phyloP scores from a whole-genome alignment of 345 rosid genomes.

The Hypericum perforatum region DNA sequence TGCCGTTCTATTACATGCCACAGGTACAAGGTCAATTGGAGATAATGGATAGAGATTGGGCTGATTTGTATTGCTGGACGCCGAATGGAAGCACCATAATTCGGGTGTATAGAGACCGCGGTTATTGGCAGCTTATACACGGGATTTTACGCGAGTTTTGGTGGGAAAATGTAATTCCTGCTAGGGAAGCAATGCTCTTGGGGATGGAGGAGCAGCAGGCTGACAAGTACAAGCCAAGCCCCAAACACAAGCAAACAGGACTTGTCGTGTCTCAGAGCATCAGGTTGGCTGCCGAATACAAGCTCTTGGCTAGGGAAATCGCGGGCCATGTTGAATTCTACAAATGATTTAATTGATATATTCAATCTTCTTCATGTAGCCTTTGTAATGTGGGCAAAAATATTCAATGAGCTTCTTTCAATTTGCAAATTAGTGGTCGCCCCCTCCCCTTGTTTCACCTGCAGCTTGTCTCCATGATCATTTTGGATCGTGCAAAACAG shows the following conservation, averaged over 20 bases:
- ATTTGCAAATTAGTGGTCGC: too few species aligned
- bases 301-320: slow-evolving; percentile 64
- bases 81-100: slow-evolving; percentile 78
- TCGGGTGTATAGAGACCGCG: slow-evolving; percentile 49
- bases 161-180: slow-evolving; percentile 87
- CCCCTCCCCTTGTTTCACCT: too few species aligned
- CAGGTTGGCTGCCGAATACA: slow-evolving; percentile 50
- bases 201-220: slow-evolving; percentile 53
- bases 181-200: slow-evolving; percentile 49
- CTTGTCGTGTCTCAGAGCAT: slow-evolving; percentile 56
- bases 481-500: too few species aligned
- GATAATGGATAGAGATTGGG: slow-evolving; percentile 85
- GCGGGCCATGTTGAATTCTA: slow-evolving; percentile 79
- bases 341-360: slow-evolving; percentile 18
- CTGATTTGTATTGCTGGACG: slow-evolving; percentile 88
- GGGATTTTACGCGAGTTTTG: slow-evolving; percentile 67
- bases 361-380: too few species aligned
- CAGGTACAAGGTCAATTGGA: slow-evolving; percentile 97
- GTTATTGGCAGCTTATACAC: slow-evolving; percentile 62
- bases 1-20: slow-evolving; percentile 92
- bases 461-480: too few species aligned
- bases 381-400: too few species aligned
- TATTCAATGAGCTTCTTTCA: too few species aligned
- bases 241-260: slow-evolving; percentile 61
- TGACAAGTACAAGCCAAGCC: slow-evolving; percentile 40